A percentile compares a stretch with the other conserved stretches of the same genome.
Evolutionary conservation across 2,329 filamentous ascomycete species (phyloP).

Genomic region (Clonostachys byssicola): DNA sequence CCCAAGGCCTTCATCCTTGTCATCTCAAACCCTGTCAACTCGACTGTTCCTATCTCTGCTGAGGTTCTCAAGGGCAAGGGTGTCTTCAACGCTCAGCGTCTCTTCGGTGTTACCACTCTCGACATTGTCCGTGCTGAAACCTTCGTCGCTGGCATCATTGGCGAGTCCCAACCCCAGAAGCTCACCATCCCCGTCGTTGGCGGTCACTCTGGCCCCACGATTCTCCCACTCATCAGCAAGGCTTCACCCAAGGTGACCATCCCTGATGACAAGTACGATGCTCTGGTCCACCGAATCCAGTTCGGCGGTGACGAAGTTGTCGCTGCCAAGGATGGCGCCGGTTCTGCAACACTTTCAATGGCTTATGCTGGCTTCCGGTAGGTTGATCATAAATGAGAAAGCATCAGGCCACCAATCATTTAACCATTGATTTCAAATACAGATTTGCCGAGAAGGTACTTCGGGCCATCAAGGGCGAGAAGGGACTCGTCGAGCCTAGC

Average conservation of each 20-base stretch:
- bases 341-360: slow-evolving; percentile 91
- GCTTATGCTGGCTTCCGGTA: slow-evolving; percentile 92
- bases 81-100: slow-evolving; percentile 91
- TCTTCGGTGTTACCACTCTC: slow-evolving; percentile 98
- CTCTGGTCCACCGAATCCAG: slow-evolving; percentile 89
- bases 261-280: slow-evolving; percentile 85
- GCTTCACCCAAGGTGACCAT: slow-evolving; percentile 75
- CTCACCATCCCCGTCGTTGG: slow-evolving; percentile 89
- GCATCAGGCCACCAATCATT: slow-evolving; percentile 4
- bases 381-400: slow-evolving; percentile 13
- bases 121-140: slow-evolving; percentile 98
- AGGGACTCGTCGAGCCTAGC: slow-evolving; percentile 89
- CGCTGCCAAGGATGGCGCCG: slow-evolving; percentile 88
- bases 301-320: slow-evolving; percentile 98
- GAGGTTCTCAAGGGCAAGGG: slow-evolving; percentile 92
- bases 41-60: slow-evolving; percentile 93
- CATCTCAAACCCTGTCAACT: slow-evolving; percentile 99
- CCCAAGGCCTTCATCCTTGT: slow-evolving; percentile 94
- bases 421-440: neutral
- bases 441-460: slow-evolving; percentile 82
- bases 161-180: slow-evolving; percentile 78
- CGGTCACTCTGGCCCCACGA: slow-evolving; percentile 96
- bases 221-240: slow-evolving; percentile 96
- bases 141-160: slow-evolving; percentile 82
- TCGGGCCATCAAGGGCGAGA: slow-evolving; percentile 82